These are phyloP conservation scores for Amanita brunnescens DNA, from an alignment of 768 basidiomycete genomes.

Conservation along the genomic window DNA sequence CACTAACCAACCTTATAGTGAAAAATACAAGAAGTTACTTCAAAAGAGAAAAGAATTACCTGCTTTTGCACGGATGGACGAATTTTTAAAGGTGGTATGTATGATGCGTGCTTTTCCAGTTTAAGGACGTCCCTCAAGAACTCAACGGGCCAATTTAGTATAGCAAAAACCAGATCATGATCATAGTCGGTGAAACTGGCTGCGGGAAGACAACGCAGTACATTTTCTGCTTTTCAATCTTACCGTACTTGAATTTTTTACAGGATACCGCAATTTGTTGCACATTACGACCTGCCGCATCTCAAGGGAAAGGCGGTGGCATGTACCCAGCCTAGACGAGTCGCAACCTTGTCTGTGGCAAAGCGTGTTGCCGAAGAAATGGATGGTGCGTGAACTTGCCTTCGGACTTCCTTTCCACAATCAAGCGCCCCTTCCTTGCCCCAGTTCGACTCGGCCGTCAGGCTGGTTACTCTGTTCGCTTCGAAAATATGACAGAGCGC, in stretches of 20 bases:
- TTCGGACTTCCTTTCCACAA: not conserved
- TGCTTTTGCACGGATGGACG: constrained; percentile 86
- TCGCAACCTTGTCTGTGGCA: constrained; percentile 89
- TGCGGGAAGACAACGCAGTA: constrained; percentile 94
- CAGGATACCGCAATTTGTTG: constrained; percentile 96
- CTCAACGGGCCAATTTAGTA: constrained; percentile 38
- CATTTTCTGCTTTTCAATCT: constrained; percentile 19
- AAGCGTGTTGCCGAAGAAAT: constrained; percentile 91
- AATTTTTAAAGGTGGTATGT: constrained; percentile 84
- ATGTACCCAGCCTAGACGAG: constrained; percentile 87
- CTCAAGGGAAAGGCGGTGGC: constrained; percentile 85
- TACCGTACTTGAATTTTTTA: constrained; percentile 5
- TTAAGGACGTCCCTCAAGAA: constrained; percentile 30
- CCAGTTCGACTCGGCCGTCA: constrained; percentile 75
- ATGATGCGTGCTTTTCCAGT: constrained; percentile 12
- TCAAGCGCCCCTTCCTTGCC: not conserved
- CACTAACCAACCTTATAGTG: no score
- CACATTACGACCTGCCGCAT: constrained; percentile 88
- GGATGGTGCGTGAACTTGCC: constrained; percentile 63
- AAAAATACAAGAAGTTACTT: constrained; percentile 76
- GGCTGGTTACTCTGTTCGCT: constrained; percentile 89
- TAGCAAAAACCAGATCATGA: constrained; percentile 72
- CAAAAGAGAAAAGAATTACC: constrained; percentile 81
- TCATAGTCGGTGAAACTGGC: constrained; percentile 92
- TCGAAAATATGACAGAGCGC: constrained; percentile 52